Conservation (phyloP, 306 rosid genomes). For the Albizia julibrissin region DNA sequence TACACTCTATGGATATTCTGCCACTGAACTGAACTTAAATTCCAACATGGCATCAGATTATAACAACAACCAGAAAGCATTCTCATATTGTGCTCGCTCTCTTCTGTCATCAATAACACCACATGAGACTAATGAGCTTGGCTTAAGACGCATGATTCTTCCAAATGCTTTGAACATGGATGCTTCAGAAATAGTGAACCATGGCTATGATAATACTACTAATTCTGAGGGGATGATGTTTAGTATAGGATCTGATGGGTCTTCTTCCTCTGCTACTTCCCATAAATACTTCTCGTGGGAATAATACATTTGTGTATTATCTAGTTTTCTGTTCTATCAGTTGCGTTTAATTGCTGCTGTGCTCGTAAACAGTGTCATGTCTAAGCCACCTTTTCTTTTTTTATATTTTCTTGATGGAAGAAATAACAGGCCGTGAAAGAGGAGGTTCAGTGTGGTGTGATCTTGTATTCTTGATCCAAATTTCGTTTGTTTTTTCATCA, state of each 20-base stretch:
- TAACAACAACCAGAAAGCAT: slow-evolving; percentile 35
- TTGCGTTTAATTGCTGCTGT: neutral
- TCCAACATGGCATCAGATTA: slow-evolving; percentile 24
- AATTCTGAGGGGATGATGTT: slow-evolving; percentile 35
- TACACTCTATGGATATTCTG: slow-evolving; percentile 26
- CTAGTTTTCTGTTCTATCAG: neutral
- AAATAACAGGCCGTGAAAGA: neutral
- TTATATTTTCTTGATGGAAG: neutral
- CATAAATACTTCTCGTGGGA: slow-evolving; percentile 28
- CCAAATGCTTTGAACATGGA: slow-evolving; percentile 36
- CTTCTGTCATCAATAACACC: slow-evolving; percentile 66
- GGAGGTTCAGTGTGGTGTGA: neutral
- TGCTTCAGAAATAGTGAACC: slow-evolving; percentile 24
- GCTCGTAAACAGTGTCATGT: neutral
- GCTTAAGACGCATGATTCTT: slow-evolving; percentile 38
- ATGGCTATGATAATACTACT: neutral
- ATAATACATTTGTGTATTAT: neutral
- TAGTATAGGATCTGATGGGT: slow-evolving; percentile 36
- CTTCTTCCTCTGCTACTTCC: slow-evolving; percentile 33
- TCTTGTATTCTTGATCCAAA: neutral
- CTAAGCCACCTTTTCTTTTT: neutral
- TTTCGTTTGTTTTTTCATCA: neutral
- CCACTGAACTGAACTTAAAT: slow-evolving; percentile 26
- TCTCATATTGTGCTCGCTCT: slow-evolving; percentile 63
- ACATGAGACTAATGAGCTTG: slow-evolving; percentile 38